Evolutionary conservation across 1,284 basidiomycete genomes (phyloP).

Genomic region (Papiliotrema fonsecae): DNA sequence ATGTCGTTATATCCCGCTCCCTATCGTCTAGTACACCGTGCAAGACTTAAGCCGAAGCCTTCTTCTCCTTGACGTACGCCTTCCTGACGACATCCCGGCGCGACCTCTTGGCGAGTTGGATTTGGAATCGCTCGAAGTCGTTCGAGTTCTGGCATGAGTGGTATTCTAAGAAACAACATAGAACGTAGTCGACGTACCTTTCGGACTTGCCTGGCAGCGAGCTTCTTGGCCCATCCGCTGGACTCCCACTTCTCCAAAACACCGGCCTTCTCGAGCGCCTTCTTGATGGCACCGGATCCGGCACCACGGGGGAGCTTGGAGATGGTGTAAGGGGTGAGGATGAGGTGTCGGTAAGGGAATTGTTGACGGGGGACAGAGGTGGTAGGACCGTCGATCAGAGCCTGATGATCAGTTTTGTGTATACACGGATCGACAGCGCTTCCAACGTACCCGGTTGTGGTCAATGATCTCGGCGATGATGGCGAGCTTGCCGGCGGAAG

Average conservation of each 20-base stretch:
- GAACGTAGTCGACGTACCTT: slow-evolving; percentile 47
- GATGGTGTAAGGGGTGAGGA: slow-evolving; percentile 82
- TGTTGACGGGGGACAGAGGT: slow-evolving; percentile 88
- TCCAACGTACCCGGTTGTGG: slow-evolving; percentile 85
- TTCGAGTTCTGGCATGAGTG: slow-evolving; percentile 52
- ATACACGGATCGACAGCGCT: background rate
- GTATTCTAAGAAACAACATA: background rate
- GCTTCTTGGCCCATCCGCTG: slow-evolving; percentile 87
- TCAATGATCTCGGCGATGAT: slow-evolving; percentile 97
- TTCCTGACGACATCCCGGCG: slow-evolving; percentile 50
- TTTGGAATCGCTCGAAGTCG: slow-evolving; percentile 83
- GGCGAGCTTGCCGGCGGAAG: slow-evolving; percentile 81
- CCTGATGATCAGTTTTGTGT: slow-evolving; percentile 53
- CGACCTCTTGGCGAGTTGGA: slow-evolving; percentile 55
- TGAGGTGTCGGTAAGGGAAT: slow-evolving; percentile 86
- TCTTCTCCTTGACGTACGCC: slow-evolving; percentile 51
- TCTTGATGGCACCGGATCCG: slow-evolving; percentile 75
- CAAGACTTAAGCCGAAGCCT: slow-evolving; percentile 43
- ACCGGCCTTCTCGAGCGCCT: slow-evolving; percentile 68
- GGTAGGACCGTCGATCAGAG: slow-evolving; percentile 89
- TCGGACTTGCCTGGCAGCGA: slow-evolving; percentile 70
- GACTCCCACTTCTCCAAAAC: slow-evolving; percentile 61
- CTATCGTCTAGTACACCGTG: background rate
- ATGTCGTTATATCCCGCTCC: background rate
- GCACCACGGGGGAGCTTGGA: slow-evolving; percentile 83